These are phyloP conservation scores for Domatiomyces globalis DNA, from an alignment of 2,329 filamentous ascomycete genomes.

Conservation along the genomic window DNA sequence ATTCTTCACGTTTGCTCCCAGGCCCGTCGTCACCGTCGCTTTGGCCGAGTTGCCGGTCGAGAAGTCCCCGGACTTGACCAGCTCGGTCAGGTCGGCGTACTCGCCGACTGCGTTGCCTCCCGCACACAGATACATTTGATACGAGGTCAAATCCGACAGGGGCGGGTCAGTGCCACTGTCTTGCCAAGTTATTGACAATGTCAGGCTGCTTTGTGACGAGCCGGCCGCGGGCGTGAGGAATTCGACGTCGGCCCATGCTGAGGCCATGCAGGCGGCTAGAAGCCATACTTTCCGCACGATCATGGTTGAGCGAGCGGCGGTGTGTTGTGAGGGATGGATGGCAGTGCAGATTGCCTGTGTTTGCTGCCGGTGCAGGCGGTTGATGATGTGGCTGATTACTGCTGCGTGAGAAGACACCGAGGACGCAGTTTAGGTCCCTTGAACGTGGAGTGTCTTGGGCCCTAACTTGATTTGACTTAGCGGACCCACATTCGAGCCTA, in stretches of 20 bases:
- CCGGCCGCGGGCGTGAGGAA: constrained; percentile 42
- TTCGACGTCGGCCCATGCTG: constrained; percentile 37
- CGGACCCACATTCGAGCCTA: too few species aligned
- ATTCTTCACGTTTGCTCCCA: constrained; percentile 35
- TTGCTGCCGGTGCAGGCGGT: too few species aligned
- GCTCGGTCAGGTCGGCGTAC: constrained; percentile 29
- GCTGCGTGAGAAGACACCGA: too few species aligned
- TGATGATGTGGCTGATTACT: too few species aligned
- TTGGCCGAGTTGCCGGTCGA: constrained; percentile 29
- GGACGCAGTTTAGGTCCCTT: too few species aligned
- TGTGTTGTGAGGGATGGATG: background rate
- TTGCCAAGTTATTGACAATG: constrained; percentile 42
- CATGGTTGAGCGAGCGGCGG: constrained; percentile 5
- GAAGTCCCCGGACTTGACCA: constrained; percentile 27
- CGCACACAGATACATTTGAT: constrained; percentile 45
- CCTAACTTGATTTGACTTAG: too few species aligned
- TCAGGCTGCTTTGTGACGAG: constrained; percentile 34
- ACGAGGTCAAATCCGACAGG: constrained; percentile 38
- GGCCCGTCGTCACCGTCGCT: constrained; percentile 30
- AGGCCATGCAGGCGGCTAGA: constrained; percentile 5
- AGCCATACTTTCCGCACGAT: constrained; percentile 10
- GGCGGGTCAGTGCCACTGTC: constrained; percentile 39
- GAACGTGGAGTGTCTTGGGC: too few species aligned
- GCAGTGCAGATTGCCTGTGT: background rate
- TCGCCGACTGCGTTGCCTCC: constrained; percentile 39